A percentile compares a stretch with the other conserved stretches of the same genome.
These are phyloP conservation scores for Colletotrichum liaoningense DNA, from an alignment of 2,329 filamentous ascomycete species.

Conservation along the genomic window DNA sequence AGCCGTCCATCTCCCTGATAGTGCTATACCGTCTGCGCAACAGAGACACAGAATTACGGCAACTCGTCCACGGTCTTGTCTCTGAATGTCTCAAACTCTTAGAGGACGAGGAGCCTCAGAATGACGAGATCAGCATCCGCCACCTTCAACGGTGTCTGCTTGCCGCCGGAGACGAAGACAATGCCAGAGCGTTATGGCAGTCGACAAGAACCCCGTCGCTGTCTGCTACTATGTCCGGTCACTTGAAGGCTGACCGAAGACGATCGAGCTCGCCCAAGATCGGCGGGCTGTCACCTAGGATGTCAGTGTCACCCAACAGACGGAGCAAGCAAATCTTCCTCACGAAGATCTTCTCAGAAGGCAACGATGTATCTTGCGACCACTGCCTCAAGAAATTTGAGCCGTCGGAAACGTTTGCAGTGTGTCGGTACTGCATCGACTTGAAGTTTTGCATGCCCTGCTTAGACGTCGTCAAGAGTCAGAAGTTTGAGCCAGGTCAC, in stretches of 20 bases:
- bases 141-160: slow-evolving; percentile 53
- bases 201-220: slow-evolving; percentile 49
- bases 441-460: slow-evolving; percentile 49
- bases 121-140: slow-evolving; percentile 54
- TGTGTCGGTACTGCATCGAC: slow-evolving; percentile 54
- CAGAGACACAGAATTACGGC: slow-evolving; percentile 41
- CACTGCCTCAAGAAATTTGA: slow-evolving; percentile 51
- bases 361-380: slow-evolving; percentile 42
- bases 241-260: slow-evolving; percentile 36
- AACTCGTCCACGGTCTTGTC: slow-evolving; percentile 47
- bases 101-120: slow-evolving; percentile 53
- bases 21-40: slow-evolving; percentile 50
- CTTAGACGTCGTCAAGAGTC: slow-evolving; percentile 41
- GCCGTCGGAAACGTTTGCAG: slow-evolving; percentile 44
- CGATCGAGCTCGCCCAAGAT: slow-evolving; percentile 29
- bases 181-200: slow-evolving; percentile 50
- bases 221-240: slow-evolving; percentile 44
- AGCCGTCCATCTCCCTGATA: slow-evolving; percentile 53
- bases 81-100: slow-evolving; percentile 51
- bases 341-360: slow-evolving; percentile 37
- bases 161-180: slow-evolving; percentile 49
- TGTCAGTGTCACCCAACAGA: slow-evolving; percentile 15
- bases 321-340: slow-evolving; percentile 38
- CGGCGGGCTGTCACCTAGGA: slow-evolving; percentile 28
- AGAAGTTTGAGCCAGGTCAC: slow-evolving; percentile 41